Conservation (phyloP, 192 early-diverging fungal species). For the Entophlyctis luteolus region DNA sequence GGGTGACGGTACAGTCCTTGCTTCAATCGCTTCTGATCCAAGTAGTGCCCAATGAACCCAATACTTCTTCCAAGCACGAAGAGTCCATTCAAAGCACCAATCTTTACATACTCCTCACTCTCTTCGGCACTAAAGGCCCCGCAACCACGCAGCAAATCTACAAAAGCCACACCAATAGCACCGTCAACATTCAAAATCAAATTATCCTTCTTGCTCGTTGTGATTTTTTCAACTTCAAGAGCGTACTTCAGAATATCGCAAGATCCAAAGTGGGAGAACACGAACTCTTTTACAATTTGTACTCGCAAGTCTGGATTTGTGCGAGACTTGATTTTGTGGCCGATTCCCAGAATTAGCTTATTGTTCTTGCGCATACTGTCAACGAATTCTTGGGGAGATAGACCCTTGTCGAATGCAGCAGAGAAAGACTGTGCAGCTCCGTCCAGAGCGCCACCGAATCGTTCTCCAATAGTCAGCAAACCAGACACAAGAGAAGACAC, state of each 20-base stretch:
- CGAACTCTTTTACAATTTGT: constrained; percentile 90
- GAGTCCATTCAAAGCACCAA: constrained; percentile 93
- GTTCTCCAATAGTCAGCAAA: constrained; percentile 94
- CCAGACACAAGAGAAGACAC: constrained; percentile 92
- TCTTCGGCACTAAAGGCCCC: constrained; percentile 91
- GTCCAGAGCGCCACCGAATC: constrained; percentile 96
- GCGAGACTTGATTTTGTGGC: constrained; percentile 99
- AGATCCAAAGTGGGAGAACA: constrained; percentile 78
- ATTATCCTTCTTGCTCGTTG: constrained; percentile 97
- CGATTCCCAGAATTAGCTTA: constrained; percentile 97
- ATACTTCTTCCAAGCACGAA: constrained; percentile 93
- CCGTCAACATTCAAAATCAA: constrained; percentile 76
- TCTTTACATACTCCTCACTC: constrained; percentile 90
- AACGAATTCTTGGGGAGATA: constrained; percentile 92
- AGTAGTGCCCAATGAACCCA: constrained; percentile 96
- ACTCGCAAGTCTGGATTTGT: constrained; percentile 98
- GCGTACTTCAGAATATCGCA: constrained; percentile 92
- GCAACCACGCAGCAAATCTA: constrained; percentile 87
- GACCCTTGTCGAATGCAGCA: constrained; percentile 85
- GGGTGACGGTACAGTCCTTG: constrained; percentile 97
- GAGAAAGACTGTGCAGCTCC: constrained; percentile 92
- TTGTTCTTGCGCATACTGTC: constrained; percentile 90
- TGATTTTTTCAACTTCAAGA: constrained; percentile 87
- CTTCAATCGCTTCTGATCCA: constrained; percentile 98
- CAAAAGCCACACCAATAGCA: constrained; percentile 91